Conservation (phyloP, 805 yeast species). For the Kregervanrija pseudodelftensis region DNA sequence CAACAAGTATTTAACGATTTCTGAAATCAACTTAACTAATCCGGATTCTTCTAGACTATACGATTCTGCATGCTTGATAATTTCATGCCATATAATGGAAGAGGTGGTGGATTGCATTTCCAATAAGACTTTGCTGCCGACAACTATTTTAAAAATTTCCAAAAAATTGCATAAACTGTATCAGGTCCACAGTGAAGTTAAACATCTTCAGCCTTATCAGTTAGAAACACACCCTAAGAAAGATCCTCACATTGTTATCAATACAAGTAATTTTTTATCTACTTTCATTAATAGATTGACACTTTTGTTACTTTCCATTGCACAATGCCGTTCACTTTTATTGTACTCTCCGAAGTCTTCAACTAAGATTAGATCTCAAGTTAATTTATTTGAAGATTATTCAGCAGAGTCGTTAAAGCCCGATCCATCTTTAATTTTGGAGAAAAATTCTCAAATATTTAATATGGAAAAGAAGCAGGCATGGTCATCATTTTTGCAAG, state of each 20-base stretch:
- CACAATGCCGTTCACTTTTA: conserved; percentile 28
- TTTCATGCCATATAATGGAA: conserved; percentile 26
- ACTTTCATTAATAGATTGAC: conserved; percentile 26
- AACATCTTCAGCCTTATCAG: conserved; percentile 6
- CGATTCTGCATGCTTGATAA: conserved; percentile 26
- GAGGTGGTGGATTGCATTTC: conserved; percentile 29
- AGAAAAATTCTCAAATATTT: background rate
- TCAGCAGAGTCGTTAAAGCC: conserved; percentile 5
- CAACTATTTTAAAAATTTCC: conserved; percentile 17
- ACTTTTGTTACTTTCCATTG: conserved; percentile 20
- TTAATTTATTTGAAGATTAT: conserved; percentile 20
- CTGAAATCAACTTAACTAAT: conserved; percentile 12
- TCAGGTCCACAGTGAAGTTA: conserved; percentile 2
- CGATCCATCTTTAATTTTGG: conserved; percentile 2
- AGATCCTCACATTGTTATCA: conserved; percentile 23
- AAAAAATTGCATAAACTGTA: conserved; percentile 4
- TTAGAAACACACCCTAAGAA: conserved; percentile 4
- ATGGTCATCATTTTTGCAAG: conserved; percentile 8
- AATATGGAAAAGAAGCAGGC: conserved; percentile 1
- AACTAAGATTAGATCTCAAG: conserved; percentile 11
- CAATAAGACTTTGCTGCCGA: conserved; percentile 19
- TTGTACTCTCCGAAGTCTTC: conserved; percentile 28
- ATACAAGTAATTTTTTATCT: conserved; percentile 29
- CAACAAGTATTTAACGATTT: conserved; percentile 8
- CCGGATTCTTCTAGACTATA: conserved; percentile 9